phyloP scores from a whole-genome alignment of 2,329 filamentous ascomycete genomes.

The Alternaria panax region DNA sequence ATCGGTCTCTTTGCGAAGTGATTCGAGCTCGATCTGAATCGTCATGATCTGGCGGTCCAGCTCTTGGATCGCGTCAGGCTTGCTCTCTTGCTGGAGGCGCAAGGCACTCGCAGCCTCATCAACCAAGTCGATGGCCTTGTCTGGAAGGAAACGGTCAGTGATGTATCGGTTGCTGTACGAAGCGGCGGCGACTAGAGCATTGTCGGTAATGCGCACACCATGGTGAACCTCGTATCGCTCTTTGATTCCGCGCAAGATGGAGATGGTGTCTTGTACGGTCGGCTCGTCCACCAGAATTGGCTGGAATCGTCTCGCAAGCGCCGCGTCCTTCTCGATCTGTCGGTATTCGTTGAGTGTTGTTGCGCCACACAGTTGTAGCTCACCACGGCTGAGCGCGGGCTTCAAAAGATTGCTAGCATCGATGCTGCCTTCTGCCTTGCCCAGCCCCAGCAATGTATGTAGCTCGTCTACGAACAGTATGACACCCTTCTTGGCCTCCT shows the following conservation, averaged over 20 bases:
- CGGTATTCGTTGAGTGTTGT: constrained; percentile 94
- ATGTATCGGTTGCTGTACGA: constrained; percentile 95
- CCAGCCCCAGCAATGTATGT: constrained; percentile 87
- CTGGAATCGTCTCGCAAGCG: constrained; percentile 89
- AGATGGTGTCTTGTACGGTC: constrained; percentile 89
- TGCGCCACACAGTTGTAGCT: constrained; percentile 93
- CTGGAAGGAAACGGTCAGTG: constrained; percentile 91
- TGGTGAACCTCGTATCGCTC: constrained; percentile 98
- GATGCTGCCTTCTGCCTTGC: constrained; percentile 94
- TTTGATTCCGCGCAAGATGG: constrained; percentile 94
- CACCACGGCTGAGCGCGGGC: constrained; percentile 88
- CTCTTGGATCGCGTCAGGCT: constrained; percentile 91
- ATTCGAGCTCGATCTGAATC: constrained; percentile 95
- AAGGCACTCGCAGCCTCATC: constrained; percentile 93
- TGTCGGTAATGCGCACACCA: constrained; percentile 92
- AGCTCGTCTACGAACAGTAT: constrained; percentile 96
- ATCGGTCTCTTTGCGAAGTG: constrained; percentile 91
- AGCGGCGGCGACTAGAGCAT: constrained; percentile 88
- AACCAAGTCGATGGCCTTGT: constrained; percentile 96
- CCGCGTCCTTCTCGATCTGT: constrained; percentile 93
- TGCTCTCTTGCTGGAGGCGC: constrained; percentile 93
- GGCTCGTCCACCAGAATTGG: constrained; percentile 94
- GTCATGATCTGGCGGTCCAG: constrained; percentile 97
- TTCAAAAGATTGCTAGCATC: constrained; percentile 96
- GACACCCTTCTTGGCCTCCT: constrained; percentile 85